Conservation (phyloP, 768 basidiomycete species). For the Tulasnella sp. region DNA sequence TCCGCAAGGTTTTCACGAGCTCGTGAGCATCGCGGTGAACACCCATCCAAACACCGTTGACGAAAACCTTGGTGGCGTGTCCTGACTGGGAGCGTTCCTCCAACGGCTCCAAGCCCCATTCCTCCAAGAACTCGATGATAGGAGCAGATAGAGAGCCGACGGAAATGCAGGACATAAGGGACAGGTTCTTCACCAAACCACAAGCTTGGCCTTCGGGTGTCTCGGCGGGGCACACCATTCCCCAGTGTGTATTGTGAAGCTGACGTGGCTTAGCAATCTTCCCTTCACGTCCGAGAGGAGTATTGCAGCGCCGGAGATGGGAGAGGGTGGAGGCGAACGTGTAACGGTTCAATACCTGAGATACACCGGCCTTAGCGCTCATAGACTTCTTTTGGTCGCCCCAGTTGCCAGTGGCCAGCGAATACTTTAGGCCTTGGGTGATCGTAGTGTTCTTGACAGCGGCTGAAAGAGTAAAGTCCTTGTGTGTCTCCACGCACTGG, state of each 20-base stretch:
- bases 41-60: conserved; percentile 99
- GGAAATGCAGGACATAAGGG: conserved; percentile 96
- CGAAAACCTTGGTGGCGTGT: conserved; percentile 92
- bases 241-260: conserved; percentile 99
- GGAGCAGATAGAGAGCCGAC: conserved; percentile 95
- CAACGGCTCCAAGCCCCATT: conserved; percentile 94
- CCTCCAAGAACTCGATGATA: conserved; percentile 96
- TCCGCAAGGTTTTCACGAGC: conserved; percentile 88
- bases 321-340: conserved; percentile 98
- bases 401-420: conserved; percentile 98
- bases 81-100: conserved; percentile 90
- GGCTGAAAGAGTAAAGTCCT: conserved; percentile 85
- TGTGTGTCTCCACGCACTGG: conserved; percentile 94
- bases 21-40: conserved; percentile 93
- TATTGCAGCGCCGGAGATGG: conserved; percentile 96
- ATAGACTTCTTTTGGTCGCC: conserved; percentile 98
- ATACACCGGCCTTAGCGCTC: conserved; percentile 97
- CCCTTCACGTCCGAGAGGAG: conserved; percentile 94
- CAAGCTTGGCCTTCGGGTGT: conserved; percentile 99
- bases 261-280: conserved; percentile 99
- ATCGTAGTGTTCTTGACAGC: conserved; percentile 97
- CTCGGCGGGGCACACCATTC: conserved; percentile 99
- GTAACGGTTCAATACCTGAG: conserved; percentile 96
- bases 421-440: conserved; percentile 96
- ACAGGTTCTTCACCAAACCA: conserved; percentile 97